Evolutionary conservation across 768 basidiomycete genomes (phyloP).

Genomic region (Auriscalpium orientale): DNA sequence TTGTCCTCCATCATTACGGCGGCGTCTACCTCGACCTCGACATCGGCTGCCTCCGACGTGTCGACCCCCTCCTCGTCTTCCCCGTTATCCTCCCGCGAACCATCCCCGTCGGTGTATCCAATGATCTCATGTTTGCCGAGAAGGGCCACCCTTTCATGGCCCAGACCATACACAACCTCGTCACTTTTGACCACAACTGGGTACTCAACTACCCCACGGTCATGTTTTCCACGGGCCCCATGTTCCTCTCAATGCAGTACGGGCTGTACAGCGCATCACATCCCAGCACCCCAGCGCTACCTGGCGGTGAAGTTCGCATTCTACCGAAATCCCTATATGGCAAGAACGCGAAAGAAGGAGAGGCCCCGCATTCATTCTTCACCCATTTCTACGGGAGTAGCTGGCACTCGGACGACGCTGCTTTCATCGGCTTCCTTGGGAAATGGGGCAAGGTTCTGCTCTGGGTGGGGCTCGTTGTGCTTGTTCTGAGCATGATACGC

Average conservation of each 20-base stretch:
- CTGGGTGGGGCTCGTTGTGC: slow-evolving; percentile 71
- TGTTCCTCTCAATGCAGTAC: slow-evolving; percentile 96
- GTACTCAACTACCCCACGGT: slow-evolving; percentile 97
- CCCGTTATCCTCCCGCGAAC: slow-evolving; percentile 91
- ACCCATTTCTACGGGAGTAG: slow-evolving; percentile 97
- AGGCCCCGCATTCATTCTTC: slow-evolving; percentile 90
- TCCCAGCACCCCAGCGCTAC: slow-evolving; percentile 40
- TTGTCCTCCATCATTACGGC: slow-evolving; percentile 91
- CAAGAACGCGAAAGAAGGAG: slow-evolving; percentile 80
- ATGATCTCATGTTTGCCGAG: slow-evolving; percentile 93
- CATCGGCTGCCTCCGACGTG: slow-evolving; percentile 80
- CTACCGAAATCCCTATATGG: slow-evolving; percentile 97
- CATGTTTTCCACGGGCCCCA: slow-evolving; percentile 99
- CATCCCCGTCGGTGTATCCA: slow-evolving; percentile 94
- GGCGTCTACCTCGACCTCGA: slow-evolving; percentile 96
- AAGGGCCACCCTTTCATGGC: slow-evolving; percentile 83
- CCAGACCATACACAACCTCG: slow-evolving; percentile 87
- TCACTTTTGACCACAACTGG: slow-evolving; percentile 90
- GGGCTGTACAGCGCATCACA: slow-evolving; percentile 75
- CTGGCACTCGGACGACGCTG: slow-evolving; percentile 98
- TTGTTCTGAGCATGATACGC: slow-evolving; percentile 62
- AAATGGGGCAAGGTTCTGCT: slow-evolving; percentile 83
- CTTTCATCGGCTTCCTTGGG: slow-evolving; percentile 90
- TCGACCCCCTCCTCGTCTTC: slow-evolving; percentile 81
- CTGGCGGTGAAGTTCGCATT: slow-evolving; percentile 75